Conservation (phyloP, 495 filamentous ascomycete genomes). For the Bacidia rubella region DNA sequence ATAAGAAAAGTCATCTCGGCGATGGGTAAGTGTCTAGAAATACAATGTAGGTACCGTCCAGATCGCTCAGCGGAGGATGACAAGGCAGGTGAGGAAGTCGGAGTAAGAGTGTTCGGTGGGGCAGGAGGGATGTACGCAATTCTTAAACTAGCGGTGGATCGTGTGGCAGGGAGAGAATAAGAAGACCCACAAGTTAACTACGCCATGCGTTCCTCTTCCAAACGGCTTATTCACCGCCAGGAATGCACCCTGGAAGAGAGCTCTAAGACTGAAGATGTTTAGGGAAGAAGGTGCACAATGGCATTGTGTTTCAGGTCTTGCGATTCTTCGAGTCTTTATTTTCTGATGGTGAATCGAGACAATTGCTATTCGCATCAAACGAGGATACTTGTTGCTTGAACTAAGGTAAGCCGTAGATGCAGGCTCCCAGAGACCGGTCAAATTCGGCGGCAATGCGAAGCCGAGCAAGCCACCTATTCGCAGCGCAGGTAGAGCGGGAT, state of each 20-base stretch:
- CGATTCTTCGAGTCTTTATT: too few relatives aligned
- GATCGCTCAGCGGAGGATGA: background rate
- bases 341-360: too few relatives aligned
- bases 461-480: background rate
- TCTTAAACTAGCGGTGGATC: background rate
- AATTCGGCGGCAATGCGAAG: background rate
- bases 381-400: too few relatives aligned
- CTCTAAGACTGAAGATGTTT: too few relatives aligned
- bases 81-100: background rate
- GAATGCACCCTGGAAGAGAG: background rate
- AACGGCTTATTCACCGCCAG: background rate
- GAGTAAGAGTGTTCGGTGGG: background rate
- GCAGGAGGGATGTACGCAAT: background rate
- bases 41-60: background rate
- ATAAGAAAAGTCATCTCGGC: background rate
- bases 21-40: background rate
- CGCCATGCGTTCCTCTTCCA: background rate
- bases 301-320: too few relatives aligned
- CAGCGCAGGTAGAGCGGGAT: background rate
- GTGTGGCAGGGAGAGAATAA: too few relatives aligned
- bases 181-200: background rate
- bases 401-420: background rate
- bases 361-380: too few relatives aligned
- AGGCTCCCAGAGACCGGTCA: background rate
- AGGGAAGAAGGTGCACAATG: too few relatives aligned